Conservation (phyloP, 768 basidiomycete genomes). For the Paxillus involutus region DNA sequence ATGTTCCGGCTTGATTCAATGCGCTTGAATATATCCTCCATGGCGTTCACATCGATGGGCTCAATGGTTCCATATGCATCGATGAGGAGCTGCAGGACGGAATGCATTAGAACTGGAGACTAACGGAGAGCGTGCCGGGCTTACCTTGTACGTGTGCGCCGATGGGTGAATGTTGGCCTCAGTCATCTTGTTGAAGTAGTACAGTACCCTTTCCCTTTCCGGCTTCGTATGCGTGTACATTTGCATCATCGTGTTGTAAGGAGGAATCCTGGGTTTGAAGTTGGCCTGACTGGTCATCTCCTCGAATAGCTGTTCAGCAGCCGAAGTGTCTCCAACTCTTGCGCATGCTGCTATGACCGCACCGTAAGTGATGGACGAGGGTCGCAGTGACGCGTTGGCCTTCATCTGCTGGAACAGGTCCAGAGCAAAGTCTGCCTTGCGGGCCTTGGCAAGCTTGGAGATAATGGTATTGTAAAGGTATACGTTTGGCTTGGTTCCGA, state of each 20-base stretch:
- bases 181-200: slow-evolving; percentile 70
- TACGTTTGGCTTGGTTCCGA: slow-evolving; percentile 72
- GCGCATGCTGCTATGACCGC: slow-evolving; percentile 93
- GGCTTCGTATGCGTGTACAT: slow-evolving; percentile 91
- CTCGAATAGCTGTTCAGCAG: slow-evolving; percentile 79
- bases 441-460: slow-evolving; percentile 90
- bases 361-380: slow-evolving; percentile 91
- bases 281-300: slow-evolving; percentile 77
- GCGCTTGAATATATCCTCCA: slow-evolving; percentile 75
- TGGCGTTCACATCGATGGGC: slow-evolving; percentile 69
- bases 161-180: slow-evolving; percentile 67
- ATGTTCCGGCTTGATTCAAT: slow-evolving; percentile 38
- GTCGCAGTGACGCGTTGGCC: slow-evolving; percentile 45
- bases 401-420: slow-evolving; percentile 91
- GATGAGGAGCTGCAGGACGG: slow-evolving; percentile 63
- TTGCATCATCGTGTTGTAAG: slow-evolving; percentile 99
- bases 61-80: slow-evolving; percentile 87
- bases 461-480: slow-evolving; percentile 98
- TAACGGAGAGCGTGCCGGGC: slow-evolving; percentile 7
- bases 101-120: not conserved
- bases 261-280: slow-evolving; percentile 89
- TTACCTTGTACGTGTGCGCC: slow-evolving; percentile 91
- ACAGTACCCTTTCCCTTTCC: slow-evolving; percentile 71
- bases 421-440: slow-evolving; percentile 88
- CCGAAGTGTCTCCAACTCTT: slow-evolving; percentile 81